Evolutionary conservation across 176 grass and related monocot species (phyloP).

Genomic region (Metroxylon sagu): DNA sequence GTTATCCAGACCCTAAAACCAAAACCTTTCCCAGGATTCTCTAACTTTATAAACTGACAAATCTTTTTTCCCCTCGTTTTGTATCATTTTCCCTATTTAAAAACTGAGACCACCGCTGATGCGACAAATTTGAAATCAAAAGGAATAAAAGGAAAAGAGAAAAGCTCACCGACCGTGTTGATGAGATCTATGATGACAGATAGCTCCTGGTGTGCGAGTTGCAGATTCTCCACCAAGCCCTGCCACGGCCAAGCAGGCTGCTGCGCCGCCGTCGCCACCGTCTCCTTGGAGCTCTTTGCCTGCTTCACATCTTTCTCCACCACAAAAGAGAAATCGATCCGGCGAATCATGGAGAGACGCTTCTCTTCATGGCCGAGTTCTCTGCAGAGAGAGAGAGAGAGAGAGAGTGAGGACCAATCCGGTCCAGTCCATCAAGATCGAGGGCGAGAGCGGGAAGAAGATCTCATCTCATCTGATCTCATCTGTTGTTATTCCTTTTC

Average conservation of each 20-base stretch:
- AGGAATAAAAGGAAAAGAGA: background rate
- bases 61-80: too few species aligned
- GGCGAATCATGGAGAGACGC: constrained; percentile 56
- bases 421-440: background rate
- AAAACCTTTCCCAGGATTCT: too few species aligned
- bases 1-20: too few species aligned
- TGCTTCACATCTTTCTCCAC: constrained; percentile 71
- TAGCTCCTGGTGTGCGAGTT: constrained; percentile 77
- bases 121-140: background rate
- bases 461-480: background rate
- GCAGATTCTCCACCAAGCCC: constrained; percentile 69
- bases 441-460: background rate
- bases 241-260: constrained; percentile 67
- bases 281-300: constrained; percentile 43
- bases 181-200: constrained; percentile 86
- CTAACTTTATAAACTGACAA: too few species aligned
- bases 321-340: constrained; percentile 71
- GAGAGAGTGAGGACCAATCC: background rate
- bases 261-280: constrained; percentile 23
- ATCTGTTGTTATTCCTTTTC: too few species aligned
- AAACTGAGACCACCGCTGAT: too few species aligned
- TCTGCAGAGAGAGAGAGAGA: constrained; percentile 16
- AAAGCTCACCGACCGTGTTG: constrained; percentile 32
- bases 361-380: constrained; percentile 71
- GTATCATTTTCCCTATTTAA: too few species aligned